Evolutionary conservation across 2,329 filamentous ascomycete species (phyloP), one percentile per base, ranked within the genome.

Genomic region (Penicillium corylophilum): DNA sequence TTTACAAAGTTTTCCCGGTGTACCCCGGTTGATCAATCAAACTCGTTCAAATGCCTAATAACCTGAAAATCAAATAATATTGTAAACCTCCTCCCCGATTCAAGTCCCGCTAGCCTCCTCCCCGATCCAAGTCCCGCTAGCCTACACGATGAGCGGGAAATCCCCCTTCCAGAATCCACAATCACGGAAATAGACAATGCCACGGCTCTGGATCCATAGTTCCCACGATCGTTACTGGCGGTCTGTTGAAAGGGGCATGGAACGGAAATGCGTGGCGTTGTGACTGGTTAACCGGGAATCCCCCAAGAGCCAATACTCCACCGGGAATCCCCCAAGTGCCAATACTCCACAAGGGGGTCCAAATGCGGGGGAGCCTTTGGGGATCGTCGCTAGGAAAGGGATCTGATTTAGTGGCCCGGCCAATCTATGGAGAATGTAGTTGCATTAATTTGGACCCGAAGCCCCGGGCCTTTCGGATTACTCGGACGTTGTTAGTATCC

Each of bases 201-300:
- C 13, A 41, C n/a, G 6, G 4, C 10, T 26, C 39, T 3, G 6
- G 23, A 16, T 41, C 23, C 13, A 41, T 41, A 26, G 39, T 26
- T 8, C 5, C 6, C 5, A 16, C 22, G 15, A 41, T 41, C 39
- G 22, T 41, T 13, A 41, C 3, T 9, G 4, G 3, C 22, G 39
- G 20, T n/a, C 13, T 26, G 26, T 28, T 28, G 23, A 8, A 8
- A n/a, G 26, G 38, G 12, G n/a, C 16, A 15, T 20, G 38, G 23
- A n/a, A n/a, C 18, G 16, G 45, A 42, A 8, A 13, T 9, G 38
- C 2, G 5, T 23, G 2, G 3, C 2, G 18, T 16, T 15, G 31
- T 44, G 48, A 54, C 28, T 48, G 48, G 48, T 29, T 46, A 12
- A 44, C 33, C 52, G 52, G 52, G 10, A 54, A 54, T 48, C 41